These are phyloP conservation scores for Rhododendron kiyosumense DNA, from an alignment of 148 eudicot genomes.

Conservation along the genomic window DNA sequence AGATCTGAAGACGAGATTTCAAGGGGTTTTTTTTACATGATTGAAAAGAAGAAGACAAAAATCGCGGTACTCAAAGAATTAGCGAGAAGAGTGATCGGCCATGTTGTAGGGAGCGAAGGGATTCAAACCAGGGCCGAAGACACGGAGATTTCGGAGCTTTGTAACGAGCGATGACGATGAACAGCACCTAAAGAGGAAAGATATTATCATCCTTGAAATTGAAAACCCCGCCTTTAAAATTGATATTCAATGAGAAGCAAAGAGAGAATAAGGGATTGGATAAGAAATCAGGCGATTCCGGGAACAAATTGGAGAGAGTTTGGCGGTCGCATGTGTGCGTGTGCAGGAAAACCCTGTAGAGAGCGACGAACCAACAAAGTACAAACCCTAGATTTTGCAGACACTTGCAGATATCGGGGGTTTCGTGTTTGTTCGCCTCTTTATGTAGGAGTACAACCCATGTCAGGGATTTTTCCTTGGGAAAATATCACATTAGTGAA, in stretches of 20 bases:
- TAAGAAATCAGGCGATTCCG: neutral
- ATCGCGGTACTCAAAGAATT: neutral
- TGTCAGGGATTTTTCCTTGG: no score
- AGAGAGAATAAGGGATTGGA: neutral
- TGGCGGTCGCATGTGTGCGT: neutral
- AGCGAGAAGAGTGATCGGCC: constrained; percentile 11
- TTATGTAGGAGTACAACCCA: no score
- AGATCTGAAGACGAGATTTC: neutral
- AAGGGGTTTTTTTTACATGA: neutral
- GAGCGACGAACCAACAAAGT: neutral
- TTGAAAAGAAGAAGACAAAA: neutral
- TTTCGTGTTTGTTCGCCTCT: neutral
- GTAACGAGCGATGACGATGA: constrained; percentile 8
- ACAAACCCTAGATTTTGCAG: neutral
- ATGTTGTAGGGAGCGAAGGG: constrained; percentile 20
- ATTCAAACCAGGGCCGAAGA: constrained; percentile 27
- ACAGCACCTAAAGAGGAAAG: neutral
- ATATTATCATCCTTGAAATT: constrained; percentile 9
- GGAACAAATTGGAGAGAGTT: neutral
- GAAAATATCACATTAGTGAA: no score
- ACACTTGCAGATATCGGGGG: neutral
- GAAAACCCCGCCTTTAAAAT: neutral
- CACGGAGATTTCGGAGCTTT: constrained; percentile 15
- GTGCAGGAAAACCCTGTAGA: neutral
- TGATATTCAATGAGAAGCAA: neutral